Base-by-base conservation (phyloP, 768 basidiomycete genomes). In the Boletus bicolor region DNA sequence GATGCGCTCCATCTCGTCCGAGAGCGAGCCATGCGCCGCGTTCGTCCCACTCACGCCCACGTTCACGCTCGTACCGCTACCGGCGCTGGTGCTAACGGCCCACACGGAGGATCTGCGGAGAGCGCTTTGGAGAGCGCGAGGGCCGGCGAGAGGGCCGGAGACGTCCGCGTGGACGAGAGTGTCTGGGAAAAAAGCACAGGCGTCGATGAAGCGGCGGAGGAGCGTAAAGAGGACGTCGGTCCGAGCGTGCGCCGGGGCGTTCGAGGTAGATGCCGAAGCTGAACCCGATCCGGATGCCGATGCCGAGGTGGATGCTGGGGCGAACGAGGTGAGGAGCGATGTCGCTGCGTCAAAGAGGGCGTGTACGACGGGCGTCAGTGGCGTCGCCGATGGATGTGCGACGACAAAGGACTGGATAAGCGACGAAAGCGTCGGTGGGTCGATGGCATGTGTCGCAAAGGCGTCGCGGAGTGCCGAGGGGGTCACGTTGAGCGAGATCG, bases 1-100 rank as follows among this genome's bases (percentile, higher is more conserved):
- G 52, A 85, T 83, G 17, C 84, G 76, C 53, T 84, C 82, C 79
- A 86, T 81, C 64, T 85, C 82, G 60, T 83, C 83, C 7, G 77
- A 73, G 47, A 84, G 71, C 19, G 80, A 79, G 0, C 69, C 55
- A 5, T 66, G 60, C 10, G 51, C 43, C 5, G 60, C 5, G 37
- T 12, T 34, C 9, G 6, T 15, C 34, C 26, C 32, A 7, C 7
- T 7, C 26, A 28, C 21, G 21, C 21, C 26, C 26, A 28, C 26
- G 6, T 28, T 28, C 4, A 5, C 8, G 14, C 19, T 26, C 17
- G 36, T 38, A 7, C 46, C 12, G 15, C 32, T 10, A 35, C 36
- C 12, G 12, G 11, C 4, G 11, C 15, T 9, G 24, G 19, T 17
- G 49, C 38, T 46, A 46, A 65, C 68, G 4, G 73, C 72, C 84